These are phyloP conservation scores for Jatropha curcas DNA, from an alignment of 345 rosid species.

Conservation along the genomic window DNA sequence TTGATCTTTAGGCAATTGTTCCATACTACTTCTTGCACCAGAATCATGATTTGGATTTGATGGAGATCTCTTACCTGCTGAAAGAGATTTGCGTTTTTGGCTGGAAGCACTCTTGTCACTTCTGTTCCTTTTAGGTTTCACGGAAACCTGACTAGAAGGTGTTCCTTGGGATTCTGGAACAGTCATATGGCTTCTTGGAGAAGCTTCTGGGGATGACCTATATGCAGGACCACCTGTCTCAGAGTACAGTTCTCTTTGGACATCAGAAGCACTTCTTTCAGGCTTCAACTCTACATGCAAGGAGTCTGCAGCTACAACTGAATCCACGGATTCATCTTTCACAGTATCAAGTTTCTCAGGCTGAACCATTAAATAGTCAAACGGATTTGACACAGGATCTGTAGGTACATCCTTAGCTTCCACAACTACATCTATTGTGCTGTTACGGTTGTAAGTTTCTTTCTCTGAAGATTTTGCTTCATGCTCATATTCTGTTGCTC, in stretches of 20 bases:
- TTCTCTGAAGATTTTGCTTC: constrained; percentile 42
- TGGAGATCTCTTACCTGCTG: constrained; percentile 58
- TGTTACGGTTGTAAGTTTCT: constrained; percentile 30
- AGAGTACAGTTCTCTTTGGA: constrained; percentile 30
- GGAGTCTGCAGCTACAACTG: constrained; percentile 29
- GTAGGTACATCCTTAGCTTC: constrained; percentile 37
- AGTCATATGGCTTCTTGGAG: constrained; percentile 60
- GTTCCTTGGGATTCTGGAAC: constrained; percentile 79
- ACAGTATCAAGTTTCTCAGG: constrained; percentile 37
- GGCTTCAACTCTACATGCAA: constrained; percentile 33
- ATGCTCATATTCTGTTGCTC: constrained; percentile 39
- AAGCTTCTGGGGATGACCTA: constrained; percentile 55
- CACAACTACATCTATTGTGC: constrained; percentile 30
- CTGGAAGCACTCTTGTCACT: constrained; percentile 50
- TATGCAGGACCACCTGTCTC: constrained; percentile 44
- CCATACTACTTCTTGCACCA: constrained; percentile 41
- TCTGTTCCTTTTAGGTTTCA: constrained; percentile 50
- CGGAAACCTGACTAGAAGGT: constrained; percentile 79
- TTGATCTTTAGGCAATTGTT: constrained; percentile 62
- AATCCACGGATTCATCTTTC: constrained; percentile 33
- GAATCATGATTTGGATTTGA: constrained; percentile 55
- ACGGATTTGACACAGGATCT: constrained; percentile 24
- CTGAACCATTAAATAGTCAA: constrained; percentile 26
- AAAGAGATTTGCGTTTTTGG: constrained; percentile 56
- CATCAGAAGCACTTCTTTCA: constrained; percentile 41